phyloP scores from a whole-genome alignment of 176 grass and related monocot genomes.

The Rhynchospora tenuis region DNA sequence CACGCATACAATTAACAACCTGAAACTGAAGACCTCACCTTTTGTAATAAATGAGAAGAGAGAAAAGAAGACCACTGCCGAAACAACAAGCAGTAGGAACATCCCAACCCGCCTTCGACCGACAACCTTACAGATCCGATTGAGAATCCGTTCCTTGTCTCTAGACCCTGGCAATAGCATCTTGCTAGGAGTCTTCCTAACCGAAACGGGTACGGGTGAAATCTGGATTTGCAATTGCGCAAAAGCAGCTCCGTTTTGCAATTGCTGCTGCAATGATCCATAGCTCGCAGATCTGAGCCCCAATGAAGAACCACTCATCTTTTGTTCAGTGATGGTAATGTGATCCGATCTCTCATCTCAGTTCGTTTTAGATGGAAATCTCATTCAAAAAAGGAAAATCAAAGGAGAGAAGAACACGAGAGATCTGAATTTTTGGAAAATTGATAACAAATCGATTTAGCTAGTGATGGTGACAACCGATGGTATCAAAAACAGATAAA shows the following conservation, averaged over 20 bases:
- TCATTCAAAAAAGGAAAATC: not conserved
- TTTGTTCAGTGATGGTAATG: not conserved
- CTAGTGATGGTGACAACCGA: slow-evolving; percentile 8
- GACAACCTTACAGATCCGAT: slow-evolving; percentile 70
- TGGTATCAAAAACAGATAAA: slow-evolving; percentile 2
- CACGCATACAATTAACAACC: not conserved
- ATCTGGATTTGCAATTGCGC: slow-evolving; percentile 22
- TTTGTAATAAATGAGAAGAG: slow-evolving; percentile 60
- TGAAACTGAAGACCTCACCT: slow-evolving; percentile 42
- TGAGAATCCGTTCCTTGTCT: slow-evolving; percentile 40
- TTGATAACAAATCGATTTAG: slow-evolving; percentile 6
- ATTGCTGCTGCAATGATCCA: slow-evolving; percentile 73
- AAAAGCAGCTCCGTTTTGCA: slow-evolving; percentile 17
- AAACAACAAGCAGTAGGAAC: slow-evolving; percentile 66
- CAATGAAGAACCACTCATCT: slow-evolving; percentile 71
- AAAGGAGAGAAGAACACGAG: not conserved
- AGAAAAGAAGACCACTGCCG: slow-evolving; percentile 42
- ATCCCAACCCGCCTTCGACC: slow-evolving; percentile 58
- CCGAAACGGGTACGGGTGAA: slow-evolving; percentile 11
- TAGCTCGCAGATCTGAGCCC: slow-evolving; percentile 84
- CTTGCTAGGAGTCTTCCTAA: slow-evolving; percentile 23
- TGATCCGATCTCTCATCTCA: slow-evolving; percentile 19
- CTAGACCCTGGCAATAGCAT: slow-evolving; percentile 14
- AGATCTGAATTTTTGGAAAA: slow-evolving; percentile 10
- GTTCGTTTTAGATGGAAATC: slow-evolving; percentile 6